These are phyloP conservation scores for Kwoniella shivajii DNA, from an alignment of 1,284 basidiomycete species.

Conservation along the genomic window DNA sequence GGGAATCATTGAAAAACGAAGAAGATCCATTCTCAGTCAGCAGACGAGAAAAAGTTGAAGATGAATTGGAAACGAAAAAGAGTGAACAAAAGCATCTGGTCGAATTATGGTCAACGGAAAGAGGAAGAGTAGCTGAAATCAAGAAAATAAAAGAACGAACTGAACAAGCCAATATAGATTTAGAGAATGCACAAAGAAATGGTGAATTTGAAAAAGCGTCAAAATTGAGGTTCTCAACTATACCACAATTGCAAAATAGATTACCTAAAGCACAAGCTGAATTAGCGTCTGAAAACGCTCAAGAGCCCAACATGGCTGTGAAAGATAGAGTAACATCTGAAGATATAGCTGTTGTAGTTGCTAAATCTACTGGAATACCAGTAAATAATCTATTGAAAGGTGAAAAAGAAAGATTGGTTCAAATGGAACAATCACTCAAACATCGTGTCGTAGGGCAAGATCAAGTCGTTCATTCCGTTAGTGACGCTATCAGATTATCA, in stretches of 20 bases:
- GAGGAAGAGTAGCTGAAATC: constrained; percentile 71
- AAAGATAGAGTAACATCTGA: constrained; percentile 84
- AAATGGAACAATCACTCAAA: constrained; percentile 81
- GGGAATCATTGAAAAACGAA: constrained; percentile 87
- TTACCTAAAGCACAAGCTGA: constrained; percentile 65
- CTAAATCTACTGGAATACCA: constrained; percentile 88
- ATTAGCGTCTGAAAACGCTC: constrained; percentile 59
- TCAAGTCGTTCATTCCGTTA: constrained; percentile 74
- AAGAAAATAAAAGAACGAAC: constrained; percentile 74
- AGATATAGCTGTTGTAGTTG: constrained; percentile 85
- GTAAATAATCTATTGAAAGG: constrained; percentile 85
- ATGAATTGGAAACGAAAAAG: constrained; percentile 61
- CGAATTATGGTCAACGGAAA: constrained; percentile 75
- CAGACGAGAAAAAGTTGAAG: constrained; percentile 68
- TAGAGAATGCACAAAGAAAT: constrained; percentile 83
- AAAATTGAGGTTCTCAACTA: constrained; percentile 75
- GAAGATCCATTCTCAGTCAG: constrained; percentile 77
- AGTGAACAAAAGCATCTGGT: constrained; percentile 66
- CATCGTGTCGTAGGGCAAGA: constrained; percentile 85
- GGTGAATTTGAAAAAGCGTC: constrained; percentile 82
- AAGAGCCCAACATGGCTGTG: constrained; percentile 63
- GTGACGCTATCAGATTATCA: constrained; percentile 85
- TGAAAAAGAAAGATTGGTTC: constrained; percentile 85
- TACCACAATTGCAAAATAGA: constrained; percentile 76
- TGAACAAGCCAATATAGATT: constrained; percentile 80